phyloP scores from a whole-genome alignment of 345 rosid genomes.

The Salix viminalis region DNA sequence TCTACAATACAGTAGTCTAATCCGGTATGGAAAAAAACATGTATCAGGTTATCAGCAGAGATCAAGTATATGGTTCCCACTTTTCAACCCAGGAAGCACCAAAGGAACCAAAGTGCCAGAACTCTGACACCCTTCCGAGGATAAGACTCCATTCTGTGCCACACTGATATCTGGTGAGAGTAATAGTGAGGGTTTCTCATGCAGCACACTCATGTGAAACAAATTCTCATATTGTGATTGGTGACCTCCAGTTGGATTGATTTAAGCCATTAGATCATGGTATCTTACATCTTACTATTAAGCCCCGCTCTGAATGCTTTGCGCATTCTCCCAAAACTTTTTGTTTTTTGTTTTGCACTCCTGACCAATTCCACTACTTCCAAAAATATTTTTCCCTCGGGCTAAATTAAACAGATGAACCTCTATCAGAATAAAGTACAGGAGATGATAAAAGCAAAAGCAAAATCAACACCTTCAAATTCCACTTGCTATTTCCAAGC shows the following conservation, averaged over 20 bases:
- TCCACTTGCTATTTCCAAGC: conserved; percentile 97
- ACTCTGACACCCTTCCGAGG: background rate
- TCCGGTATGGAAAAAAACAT: background rate
- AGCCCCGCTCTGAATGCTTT: background rate
- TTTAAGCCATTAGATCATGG: background rate
- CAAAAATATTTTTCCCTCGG: background rate
- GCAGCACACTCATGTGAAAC: background rate
- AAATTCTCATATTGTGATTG: background rate
- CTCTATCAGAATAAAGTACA: background rate
- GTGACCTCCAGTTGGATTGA: background rate
- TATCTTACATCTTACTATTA: background rate
- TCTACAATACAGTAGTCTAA: background rate
- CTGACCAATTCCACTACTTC: background rate
- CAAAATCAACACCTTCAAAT: conserved; percentile 72
- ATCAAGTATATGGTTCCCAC: background rate
- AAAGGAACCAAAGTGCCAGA: background rate
- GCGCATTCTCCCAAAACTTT: background rate
- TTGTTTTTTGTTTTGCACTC: background rate
- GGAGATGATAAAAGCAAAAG: background rate
- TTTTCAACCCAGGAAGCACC: background rate
- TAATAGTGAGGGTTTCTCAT: background rate
- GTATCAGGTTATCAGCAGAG: background rate
- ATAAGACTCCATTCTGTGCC: background rate
- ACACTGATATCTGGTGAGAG: background rate
- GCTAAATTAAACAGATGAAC: background rate